A percentile compares a stretch with the other conserved stretches of the same genome.
Conservation (phyloP, 1,284 basidiomycete species). For the Microbotryum scabiosae region DNA sequence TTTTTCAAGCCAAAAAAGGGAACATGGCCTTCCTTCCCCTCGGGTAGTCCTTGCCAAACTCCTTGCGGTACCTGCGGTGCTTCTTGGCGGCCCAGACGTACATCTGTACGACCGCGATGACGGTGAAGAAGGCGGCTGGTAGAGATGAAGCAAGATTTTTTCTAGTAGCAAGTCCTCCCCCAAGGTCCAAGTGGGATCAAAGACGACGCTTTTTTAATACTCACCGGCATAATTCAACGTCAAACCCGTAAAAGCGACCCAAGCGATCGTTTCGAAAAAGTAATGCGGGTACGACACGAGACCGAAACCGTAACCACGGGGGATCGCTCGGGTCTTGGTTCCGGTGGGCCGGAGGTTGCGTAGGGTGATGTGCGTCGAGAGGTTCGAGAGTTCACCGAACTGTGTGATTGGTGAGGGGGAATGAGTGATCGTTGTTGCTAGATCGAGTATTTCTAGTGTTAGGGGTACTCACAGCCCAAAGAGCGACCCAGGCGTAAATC, state of each 20-base stretch:
- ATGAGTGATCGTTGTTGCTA: not conserved
- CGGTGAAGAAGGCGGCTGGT: conserved; percentile 62
- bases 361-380: conserved; percentile 72
- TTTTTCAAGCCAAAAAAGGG: conserved; percentile 55
- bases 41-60: conserved; percentile 82
- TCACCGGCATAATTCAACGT: conserved; percentile 68
- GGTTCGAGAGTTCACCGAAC: conserved; percentile 82
- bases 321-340: conserved; percentile 71
- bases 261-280: conserved; percentile 78
- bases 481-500: conserved; percentile 55
- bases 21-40: conserved; percentile 66
- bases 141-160: not conserved
- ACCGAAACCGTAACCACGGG: conserved; percentile 75
- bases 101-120: conserved; percentile 66
- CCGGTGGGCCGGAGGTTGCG: conserved; percentile 73
- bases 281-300: conserved; percentile 88
- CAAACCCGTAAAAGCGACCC: conserved; percentile 66
- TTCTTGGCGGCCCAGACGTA: conserved; percentile 84
- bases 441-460: not conserved
- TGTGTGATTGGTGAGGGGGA: conserved; percentile 38
- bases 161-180: not conserved
- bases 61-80: conserved; percentile 81
- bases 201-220: too few relatives aligned
- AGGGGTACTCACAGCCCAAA: conserved; percentile 61
- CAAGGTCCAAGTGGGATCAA: too few relatives aligned